Evolutionary conservation across 805 yeast genomes (phyloP).

Genomic region (Zygoascus flipseniorum): DNA sequence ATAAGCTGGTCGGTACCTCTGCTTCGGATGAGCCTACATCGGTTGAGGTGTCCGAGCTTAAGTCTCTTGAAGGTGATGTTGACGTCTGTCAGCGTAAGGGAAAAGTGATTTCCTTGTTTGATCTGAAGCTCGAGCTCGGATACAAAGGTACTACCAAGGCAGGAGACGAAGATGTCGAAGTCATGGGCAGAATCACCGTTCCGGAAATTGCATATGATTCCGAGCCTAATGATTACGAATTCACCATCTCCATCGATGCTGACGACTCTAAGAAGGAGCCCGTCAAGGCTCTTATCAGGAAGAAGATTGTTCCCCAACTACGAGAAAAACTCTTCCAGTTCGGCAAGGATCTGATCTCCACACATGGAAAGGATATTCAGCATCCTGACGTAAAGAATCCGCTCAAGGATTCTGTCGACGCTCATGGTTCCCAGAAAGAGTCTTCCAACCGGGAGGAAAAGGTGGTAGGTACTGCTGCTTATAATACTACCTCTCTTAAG

Average conservation of each 20-base stretch:
- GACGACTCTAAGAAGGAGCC: conserved; percentile 38
- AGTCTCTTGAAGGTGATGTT: conserved; percentile 83
- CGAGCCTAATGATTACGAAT: conserved; percentile 76
- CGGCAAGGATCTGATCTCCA: conserved; percentile 66
- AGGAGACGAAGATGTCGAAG: conserved; percentile 29
- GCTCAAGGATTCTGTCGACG: neutral
- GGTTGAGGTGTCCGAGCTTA: conserved; percentile 37
- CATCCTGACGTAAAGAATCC: conserved; percentile 41
- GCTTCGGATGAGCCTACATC: conserved; percentile 28
- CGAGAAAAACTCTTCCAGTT: conserved; percentile 53
- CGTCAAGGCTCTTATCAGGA: conserved; percentile 45
- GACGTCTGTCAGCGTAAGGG: conserved; percentile 97
- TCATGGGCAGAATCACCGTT: conserved; percentile 64
- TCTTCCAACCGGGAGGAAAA: conserved; percentile 2
- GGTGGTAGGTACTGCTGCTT: conserved; percentile 36
- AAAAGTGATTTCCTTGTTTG: conserved; percentile 86
- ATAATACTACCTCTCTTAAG: conserved; percentile 73
- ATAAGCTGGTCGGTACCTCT: conserved; percentile 45
- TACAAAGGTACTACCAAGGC: conserved; percentile 37
- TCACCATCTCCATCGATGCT: conserved; percentile 57
- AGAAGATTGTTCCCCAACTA: conserved; percentile 58
- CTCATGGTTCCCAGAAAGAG: neutral
- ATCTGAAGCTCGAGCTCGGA: conserved; percentile 57
- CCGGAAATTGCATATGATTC: conserved; percentile 96
- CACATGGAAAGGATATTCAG: conserved; percentile 83